These are phyloP conservation scores for Stagonosporopsis vannaccii DNA, from an alignment of 2,329 filamentous ascomycete species.

Conservation along the genomic window DNA sequence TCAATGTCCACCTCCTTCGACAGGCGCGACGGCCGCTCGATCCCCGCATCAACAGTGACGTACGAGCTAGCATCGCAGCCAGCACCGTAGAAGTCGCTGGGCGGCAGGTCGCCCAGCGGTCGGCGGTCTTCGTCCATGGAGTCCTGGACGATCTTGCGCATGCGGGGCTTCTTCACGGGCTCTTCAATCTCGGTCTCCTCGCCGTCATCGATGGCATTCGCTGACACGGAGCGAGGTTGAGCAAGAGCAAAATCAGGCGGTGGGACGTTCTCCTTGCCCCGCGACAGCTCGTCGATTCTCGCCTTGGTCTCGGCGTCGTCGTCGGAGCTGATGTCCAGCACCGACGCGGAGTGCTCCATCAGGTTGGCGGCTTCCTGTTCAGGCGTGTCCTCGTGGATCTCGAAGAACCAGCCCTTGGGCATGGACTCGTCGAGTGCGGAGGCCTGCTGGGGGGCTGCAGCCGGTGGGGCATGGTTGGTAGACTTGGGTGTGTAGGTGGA, in stretches of 20 bases:
- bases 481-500: constrained; percentile 64
- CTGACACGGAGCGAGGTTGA: constrained; percentile 24
- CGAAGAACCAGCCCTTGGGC: constrained; percentile 79
- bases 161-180: constrained; percentile 39
- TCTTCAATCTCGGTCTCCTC: constrained; percentile 24
- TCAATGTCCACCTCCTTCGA: constrained; percentile 37
- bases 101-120: constrained; percentile 46
- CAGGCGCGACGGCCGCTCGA: constrained; percentile 46
- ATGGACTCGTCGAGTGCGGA: constrained; percentile 60
- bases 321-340: constrained; percentile 88
- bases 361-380: constrained; percentile 92
- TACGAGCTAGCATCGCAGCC: constrained; percentile 45
- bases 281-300: constrained; percentile 63
- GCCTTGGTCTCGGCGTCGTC: constrained; percentile 72
- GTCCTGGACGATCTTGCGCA: constrained; percentile 42
- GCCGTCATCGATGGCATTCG: constrained; percentile 18
- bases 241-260: constrained; percentile 59
- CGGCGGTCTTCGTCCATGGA: constrained; percentile 52
- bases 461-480: constrained; percentile 39
- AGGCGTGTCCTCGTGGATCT: constrained; percentile 90
- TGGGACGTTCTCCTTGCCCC: constrained; percentile 93
- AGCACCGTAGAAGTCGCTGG: constrained; percentile 50
- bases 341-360: constrained; percentile 87
- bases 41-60: constrained; percentile 46
- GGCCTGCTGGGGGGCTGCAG: constrained; percentile 42